phyloP scores from a whole-genome alignment of 2,329 filamentous ascomycete genomes.

The Lithohypha guttulata region DNA sequence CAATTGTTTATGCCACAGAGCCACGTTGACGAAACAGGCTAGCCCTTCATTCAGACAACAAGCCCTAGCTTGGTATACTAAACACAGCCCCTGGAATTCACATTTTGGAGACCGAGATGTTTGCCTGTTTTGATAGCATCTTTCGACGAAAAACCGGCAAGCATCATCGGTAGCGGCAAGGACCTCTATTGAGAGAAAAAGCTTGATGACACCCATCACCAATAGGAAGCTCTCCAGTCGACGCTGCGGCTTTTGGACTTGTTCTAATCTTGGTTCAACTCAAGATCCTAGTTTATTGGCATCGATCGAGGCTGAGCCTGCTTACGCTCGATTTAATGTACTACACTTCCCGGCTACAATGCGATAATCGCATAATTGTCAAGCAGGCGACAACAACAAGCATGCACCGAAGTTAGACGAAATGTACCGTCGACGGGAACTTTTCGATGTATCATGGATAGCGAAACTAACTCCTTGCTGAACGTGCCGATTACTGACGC shows the following conservation, averaged over 20 bases:
- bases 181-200: too few relatives aligned
- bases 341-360: background rate
- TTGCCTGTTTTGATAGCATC: too few relatives aligned
- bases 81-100: too few relatives aligned
- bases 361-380: background rate
- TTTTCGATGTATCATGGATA: conserved; percentile 10
- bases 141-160: too few relatives aligned
- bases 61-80: too few relatives aligned
- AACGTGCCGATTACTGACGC: conserved; percentile 8
- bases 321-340: background rate
- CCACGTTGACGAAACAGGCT: too few relatives aligned
- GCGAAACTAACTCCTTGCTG: conserved; percentile 7
- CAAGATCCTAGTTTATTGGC: background rate
- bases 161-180: too few relatives aligned
- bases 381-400: background rate
- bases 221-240: background rate
- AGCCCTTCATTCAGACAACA: too few relatives aligned
- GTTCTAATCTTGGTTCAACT: conserved; percentile 1
- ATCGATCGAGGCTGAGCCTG: conserved; percentile 1
- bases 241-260: background rate
- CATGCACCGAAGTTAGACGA: background rate
- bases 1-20: too few relatives aligned
- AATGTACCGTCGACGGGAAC: too few relatives aligned
- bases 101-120: too few relatives aligned
- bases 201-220: too few relatives aligned